Percentiles rank a stretch among this genome's conserved stretches.
Evolutionary conservation across 768 basidiomycete genomes (phyloP).

Genomic region (Amanita fuliginea): DNA sequence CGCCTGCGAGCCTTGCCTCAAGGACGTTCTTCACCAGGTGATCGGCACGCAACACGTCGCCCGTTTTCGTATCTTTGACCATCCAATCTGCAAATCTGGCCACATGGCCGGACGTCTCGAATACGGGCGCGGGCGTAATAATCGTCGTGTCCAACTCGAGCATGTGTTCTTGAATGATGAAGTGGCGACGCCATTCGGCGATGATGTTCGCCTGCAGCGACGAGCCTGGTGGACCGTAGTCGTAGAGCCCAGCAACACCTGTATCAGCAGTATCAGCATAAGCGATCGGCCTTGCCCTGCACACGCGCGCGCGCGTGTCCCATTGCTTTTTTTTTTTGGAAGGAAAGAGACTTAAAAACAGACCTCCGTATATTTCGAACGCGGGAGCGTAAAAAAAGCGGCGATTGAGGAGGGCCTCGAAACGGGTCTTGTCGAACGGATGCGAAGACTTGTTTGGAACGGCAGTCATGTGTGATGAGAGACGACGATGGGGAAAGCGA

Average conservation of each 20-base stretch:
- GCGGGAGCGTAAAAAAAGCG: constrained; percentile 98
- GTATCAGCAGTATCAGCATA: neutral
- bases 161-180: constrained; percentile 98
- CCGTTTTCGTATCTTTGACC: constrained; percentile 93
- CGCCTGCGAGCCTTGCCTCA: constrained; percentile 80
- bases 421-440: constrained; percentile 73
- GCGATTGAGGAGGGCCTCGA: constrained; percentile 79
- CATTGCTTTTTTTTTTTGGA: too few relatives aligned
- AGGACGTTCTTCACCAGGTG: constrained; percentile 91
- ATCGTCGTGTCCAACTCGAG: constrained; percentile 96
- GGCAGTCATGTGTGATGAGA: constrained; percentile 19
- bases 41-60: constrained; percentile 93
- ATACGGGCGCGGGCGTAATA: constrained; percentile 91
- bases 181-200: constrained; percentile 93
- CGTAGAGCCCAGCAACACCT: constrained; percentile 97
- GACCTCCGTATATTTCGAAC: constrained; percentile 96
- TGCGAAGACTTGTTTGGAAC: constrained; percentile 74
- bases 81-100: constrained; percentile 99
- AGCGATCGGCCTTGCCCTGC: neutral
- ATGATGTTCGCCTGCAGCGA: constrained; percentile 95
- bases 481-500: constrained; percentile 18
- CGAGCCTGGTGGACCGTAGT: constrained; percentile 95
- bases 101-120: constrained; percentile 96
- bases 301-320: too few relatives aligned
- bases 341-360: too few relatives aligned